phyloP scores from a whole-genome alignment of 352 stramenopile species.

The Phytopythium helicoides region DNA sequence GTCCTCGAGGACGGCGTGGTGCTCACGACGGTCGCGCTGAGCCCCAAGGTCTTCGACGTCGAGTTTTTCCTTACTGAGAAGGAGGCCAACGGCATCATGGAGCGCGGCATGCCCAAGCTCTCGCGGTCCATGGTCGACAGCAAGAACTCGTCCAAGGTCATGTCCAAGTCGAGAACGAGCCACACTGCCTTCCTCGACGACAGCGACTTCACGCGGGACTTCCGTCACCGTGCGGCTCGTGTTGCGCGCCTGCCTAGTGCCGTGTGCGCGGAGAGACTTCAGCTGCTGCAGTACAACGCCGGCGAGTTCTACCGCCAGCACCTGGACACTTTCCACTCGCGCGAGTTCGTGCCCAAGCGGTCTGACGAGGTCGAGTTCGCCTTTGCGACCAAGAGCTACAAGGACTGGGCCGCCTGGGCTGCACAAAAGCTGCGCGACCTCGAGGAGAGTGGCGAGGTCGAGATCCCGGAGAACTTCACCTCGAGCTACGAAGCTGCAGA shows the following conservation, averaged over 20 bases:
- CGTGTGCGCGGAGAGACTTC: constrained; percentile 61
- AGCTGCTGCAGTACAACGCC: constrained; percentile 75
- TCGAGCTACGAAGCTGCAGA: constrained; percentile 24
- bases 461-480: constrained; percentile 51
- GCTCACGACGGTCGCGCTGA: constrained; percentile 65
- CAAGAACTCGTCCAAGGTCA: constrained; percentile 59
- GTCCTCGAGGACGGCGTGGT: constrained; percentile 63
- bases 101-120: constrained; percentile 43
- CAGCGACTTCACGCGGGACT: constrained; percentile 64
- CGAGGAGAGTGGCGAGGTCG: constrained; percentile 25
- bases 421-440: constrained; percentile 40
- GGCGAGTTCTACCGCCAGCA: constrained; percentile 85
- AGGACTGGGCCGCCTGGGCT: constrained; percentile 57
- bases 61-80: constrained; percentile 54
- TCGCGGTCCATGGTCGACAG: constrained; percentile 71
- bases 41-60: constrained; percentile 76
- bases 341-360: constrained; percentile 61
- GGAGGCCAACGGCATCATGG: constrained; percentile 60
- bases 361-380: constrained; percentile 13
- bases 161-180: constrained; percentile 65
- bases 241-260: constrained; percentile 72
- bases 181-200: constrained; percentile 80
- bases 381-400: constrained; percentile 55
- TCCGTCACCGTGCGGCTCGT: constrained; percentile 56
- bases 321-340: constrained; percentile 81